phyloP scores from a whole-genome alignment of 495 filamentous ascomycete genomes.

The Pseudomonodictys pantanalensis region DNA sequence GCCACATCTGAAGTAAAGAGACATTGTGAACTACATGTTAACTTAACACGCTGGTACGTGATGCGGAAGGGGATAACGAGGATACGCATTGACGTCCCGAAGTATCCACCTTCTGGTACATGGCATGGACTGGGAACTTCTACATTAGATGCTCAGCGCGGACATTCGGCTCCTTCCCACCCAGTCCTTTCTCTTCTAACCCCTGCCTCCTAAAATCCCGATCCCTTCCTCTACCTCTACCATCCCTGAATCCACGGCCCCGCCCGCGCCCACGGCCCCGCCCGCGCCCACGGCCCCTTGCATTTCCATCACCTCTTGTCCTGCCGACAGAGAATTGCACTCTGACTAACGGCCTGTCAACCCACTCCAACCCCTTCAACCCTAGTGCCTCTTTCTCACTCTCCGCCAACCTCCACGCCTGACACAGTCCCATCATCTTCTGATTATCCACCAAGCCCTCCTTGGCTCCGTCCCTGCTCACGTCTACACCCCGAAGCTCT shows the following conservation, averaged over 20 bases:
- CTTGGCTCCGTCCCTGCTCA: slow-evolving; percentile 9
- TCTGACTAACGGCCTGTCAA: slow-evolving; percentile 54
- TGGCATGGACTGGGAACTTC: too few relatives aligned
- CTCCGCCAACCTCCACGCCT: slow-evolving; percentile 57
- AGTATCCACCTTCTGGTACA: too few relatives aligned
- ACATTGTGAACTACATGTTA: too few relatives aligned
- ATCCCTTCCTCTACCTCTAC: background rate
- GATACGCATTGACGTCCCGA: too few relatives aligned
- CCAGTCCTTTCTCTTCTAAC: background rate
- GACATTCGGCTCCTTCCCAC: background rate
- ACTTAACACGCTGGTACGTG: too few relatives aligned
- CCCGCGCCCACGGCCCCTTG: slow-evolving; percentile 25
- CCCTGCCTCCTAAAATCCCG: background rate
- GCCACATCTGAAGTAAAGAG: too few relatives aligned
- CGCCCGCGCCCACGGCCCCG: slow-evolving; percentile 16
- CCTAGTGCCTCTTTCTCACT: slow-evolving; percentile 52
- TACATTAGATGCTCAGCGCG: too few relatives aligned
- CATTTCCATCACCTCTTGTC: slow-evolving; percentile 30
- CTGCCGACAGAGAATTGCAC: slow-evolving; percentile 53
- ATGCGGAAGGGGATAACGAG: too few relatives aligned
- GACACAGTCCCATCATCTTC: slow-evolving; percentile 57
- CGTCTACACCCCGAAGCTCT: slow-evolving; percentile 51
- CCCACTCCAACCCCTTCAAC: slow-evolving; percentile 51
- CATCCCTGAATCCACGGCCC: background rate
- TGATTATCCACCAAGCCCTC: slow-evolving; percentile 32